A percentile compares a stretch with the other conserved stretches of the same genome.
phyloP scores from a whole-genome alignment of 495 filamentous ascomycete species.

The Penicillium waksmanii region DNA sequence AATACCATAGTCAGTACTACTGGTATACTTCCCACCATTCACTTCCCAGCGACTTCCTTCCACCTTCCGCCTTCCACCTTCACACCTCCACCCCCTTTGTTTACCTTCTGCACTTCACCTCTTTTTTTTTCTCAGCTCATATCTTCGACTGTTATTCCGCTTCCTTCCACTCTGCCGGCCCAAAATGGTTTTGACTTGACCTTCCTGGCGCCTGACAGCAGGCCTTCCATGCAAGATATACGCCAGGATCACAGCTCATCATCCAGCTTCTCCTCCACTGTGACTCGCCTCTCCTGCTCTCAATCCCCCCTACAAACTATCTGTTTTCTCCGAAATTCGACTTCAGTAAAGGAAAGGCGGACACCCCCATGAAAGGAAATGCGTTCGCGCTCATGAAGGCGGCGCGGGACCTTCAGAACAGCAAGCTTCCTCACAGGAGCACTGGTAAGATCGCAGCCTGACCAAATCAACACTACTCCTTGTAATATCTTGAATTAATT shows the following conservation, averaged over 20 bases:
- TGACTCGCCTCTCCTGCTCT: not conserved
- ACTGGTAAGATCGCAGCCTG: constrained; percentile 13
- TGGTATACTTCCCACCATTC: no score
- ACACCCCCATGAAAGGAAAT: not conserved
- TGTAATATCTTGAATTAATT: no score
- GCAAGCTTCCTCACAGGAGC: constrained; percentile 7
- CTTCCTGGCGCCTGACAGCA: not conserved
- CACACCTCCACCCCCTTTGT: not conserved
- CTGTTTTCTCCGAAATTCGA: not conserved
- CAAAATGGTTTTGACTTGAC: no score
- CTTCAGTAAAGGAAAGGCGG: not conserved
- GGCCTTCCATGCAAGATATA: not conserved
- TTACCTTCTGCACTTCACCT: not conserved
- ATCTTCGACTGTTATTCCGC: not conserved
- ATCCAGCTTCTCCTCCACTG: not conserved
- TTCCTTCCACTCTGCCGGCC: not conserved
- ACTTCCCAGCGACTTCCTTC: no score
- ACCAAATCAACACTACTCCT: no score
- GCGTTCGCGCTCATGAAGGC: not conserved
- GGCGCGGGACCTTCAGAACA: constrained; percentile 1
- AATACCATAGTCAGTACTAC: no score
- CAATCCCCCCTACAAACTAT: no score
- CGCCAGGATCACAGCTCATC: not conserved
- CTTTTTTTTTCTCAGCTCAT: not conserved
- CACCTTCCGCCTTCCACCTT: no score